Conservation (phyloP, 2,329 filamentous ascomycete species). For the Xylaria digitata region DNA sequence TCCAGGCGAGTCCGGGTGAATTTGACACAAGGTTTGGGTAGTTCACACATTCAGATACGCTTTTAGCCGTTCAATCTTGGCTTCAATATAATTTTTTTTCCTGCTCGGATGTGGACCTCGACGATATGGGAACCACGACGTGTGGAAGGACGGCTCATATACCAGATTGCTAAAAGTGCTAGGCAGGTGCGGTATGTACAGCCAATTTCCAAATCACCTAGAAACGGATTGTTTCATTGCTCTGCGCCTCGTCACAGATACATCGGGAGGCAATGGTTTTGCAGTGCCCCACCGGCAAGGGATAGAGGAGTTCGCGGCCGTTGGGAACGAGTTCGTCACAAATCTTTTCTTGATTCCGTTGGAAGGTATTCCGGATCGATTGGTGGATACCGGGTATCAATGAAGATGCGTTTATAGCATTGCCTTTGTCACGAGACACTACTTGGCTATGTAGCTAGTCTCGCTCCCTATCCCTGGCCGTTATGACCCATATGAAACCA, state of each 20-base stretch:
- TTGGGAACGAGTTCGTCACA: conserved; percentile 33
- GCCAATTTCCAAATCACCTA: conserved; percentile 5
- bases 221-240: conserved; percentile 11
- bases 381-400: conserved; percentile 39
- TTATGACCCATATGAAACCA: conserved; percentile 46
- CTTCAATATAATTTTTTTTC: conserved; percentile 1
- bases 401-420: conserved; percentile 39
- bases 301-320: conserved; percentile 2
- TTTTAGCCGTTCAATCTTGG: background rate
- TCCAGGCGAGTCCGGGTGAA: no score
- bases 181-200: conserved; percentile 4
- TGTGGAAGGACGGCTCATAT: background rate
- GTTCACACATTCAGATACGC: background rate
- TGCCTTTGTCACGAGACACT: conserved; percentile 40
- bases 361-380: conserved; percentile 21
- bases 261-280: conserved; percentile 1
- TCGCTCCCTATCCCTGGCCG: conserved; percentile 37
- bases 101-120: background rate
- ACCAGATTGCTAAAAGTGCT: conserved; percentile 1
- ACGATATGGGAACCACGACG: background rate
- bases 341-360: conserved; percentile 26
- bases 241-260: conserved; percentile 6
- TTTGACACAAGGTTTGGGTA: background rate
- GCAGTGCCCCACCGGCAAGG: conserved; percentile 9
- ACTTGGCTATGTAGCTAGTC: conserved; percentile 39